Percentiles rank a stretch among this genome's conserved stretches.
phyloP scores from a whole-genome alignment of 2,329 filamentous ascomycete species.

The Diplodia intermedia region DNA sequence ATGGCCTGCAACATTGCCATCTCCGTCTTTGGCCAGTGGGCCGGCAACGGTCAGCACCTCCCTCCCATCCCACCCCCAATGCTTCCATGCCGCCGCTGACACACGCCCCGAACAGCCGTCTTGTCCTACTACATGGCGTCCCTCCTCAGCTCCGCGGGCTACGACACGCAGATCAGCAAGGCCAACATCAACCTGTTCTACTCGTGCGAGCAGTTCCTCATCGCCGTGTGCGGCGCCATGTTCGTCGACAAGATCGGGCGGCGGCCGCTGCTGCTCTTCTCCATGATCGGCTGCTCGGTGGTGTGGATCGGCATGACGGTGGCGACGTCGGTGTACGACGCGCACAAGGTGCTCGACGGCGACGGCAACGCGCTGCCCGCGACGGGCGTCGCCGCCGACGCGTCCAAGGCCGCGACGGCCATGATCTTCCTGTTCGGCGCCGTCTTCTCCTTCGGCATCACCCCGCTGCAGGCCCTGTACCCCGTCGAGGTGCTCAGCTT shows the following conservation, averaged over 20 bases:
- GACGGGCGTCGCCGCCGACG: background rate
- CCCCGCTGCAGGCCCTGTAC: constrained; percentile 56
- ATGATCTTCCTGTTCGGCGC: constrained; percentile 48
- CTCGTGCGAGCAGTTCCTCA: constrained; percentile 42
- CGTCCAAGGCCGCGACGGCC: constrained; percentile 35
- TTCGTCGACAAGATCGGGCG: constrained; percentile 46
- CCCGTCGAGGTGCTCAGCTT: constrained; percentile 59
- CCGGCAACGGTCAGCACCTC: constrained; percentile 38
- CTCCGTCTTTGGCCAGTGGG: constrained; percentile 59
- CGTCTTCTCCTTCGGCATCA: constrained; percentile 45
- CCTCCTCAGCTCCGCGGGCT: constrained; percentile 28
- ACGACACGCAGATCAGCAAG: constrained; percentile 23
- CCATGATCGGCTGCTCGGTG: constrained; percentile 37
- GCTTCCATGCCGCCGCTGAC: constrained; percentile 12
- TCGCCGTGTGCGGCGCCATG: constrained; percentile 45
- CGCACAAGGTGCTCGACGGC: background rate
- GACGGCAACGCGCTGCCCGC: background rate
- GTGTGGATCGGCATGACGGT: constrained; percentile 42
- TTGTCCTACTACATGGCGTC: constrained; percentile 32
- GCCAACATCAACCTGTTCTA: constrained; percentile 33
- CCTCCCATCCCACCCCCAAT: too few species aligned
- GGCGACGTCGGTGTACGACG: constrained; percentile 33
- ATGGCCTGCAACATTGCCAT: constrained; percentile 60
- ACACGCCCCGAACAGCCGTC: background rate
- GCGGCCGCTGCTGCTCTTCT: constrained; percentile 44